Conservation (phyloP, 768 basidiomycete genomes). For the Asterophora parasitica region DNA sequence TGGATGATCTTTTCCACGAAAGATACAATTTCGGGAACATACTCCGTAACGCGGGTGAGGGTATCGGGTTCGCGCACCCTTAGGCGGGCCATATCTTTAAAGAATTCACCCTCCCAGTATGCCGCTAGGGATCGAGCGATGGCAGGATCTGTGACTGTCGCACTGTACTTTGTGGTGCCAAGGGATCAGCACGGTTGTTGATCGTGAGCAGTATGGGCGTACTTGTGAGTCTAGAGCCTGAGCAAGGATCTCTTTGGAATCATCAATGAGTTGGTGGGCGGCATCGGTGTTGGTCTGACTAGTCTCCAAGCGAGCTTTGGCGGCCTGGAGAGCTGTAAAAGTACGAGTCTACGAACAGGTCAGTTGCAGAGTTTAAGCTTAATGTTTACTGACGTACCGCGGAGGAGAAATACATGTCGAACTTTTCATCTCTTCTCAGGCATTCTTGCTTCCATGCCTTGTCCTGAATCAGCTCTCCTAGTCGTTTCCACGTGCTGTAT, state of each 20-base stretch:
- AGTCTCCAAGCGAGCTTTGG: slow-evolving; percentile 37
- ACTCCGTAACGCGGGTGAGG: slow-evolving; percentile 93
- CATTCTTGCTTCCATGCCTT: slow-evolving; percentile 65
- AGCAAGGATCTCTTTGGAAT: slow-evolving; percentile 73
- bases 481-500: slow-evolving; percentile 49
- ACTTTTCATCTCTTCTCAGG: slow-evolving; percentile 83
- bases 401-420: slow-evolving; percentile 79
- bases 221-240: slow-evolving; percentile 73
- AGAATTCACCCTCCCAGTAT: slow-evolving; percentile 88
- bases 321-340: slow-evolving; percentile 47
- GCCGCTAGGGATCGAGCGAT: slow-evolving; percentile 79
- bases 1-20: slow-evolving; percentile 83
- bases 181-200: slow-evolving; percentile 5
- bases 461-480: slow-evolving; percentile 46
- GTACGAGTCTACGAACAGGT: slow-evolving; percentile 39
- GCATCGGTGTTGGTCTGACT: slow-evolving; percentile 37
- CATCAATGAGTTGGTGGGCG: slow-evolving; percentile 61
- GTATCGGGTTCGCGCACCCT: slow-evolving; percentile 85
- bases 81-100: slow-evolving; percentile 88
- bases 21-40: slow-evolving; percentile 88
- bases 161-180: slow-evolving; percentile 49
- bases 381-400: slow-evolving; percentile 49
- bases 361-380: slow-evolving; percentile 14
- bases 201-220: slow-evolving; percentile 14
- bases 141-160: slow-evolving; percentile 80